Percentiles rank a stretch among this genome's conserved stretches.
phyloP scores from a whole-genome alignment of 805 yeast species.

The Ogataea haglerorum region DNA sequence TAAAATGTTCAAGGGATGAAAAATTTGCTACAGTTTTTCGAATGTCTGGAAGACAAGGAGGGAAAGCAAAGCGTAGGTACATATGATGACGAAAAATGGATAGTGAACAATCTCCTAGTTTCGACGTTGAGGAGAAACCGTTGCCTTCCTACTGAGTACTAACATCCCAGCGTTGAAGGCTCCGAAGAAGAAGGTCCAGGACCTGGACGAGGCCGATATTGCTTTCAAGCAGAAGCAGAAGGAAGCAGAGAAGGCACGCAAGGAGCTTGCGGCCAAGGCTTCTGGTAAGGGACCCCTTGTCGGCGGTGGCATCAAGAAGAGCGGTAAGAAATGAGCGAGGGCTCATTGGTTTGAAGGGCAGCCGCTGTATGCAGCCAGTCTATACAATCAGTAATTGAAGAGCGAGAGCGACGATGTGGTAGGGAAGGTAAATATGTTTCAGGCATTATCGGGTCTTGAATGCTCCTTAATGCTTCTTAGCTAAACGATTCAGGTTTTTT shows the following conservation, averaged over 20 bases:
- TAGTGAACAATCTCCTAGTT: slow-evolving; percentile 28
- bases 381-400: background rate
- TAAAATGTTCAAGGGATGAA: background rate
- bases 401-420: background rate
- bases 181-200: slow-evolving; percentile 76
- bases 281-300: slow-evolving; percentile 86
- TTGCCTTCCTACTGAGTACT: slow-evolving; percentile 26
- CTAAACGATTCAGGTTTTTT: background rate
- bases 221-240: slow-evolving; percentile 93
- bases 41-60: slow-evolving; percentile 99
- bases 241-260: slow-evolving; percentile 91
- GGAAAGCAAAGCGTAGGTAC: slow-evolving; percentile 80
- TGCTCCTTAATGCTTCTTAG: no score
- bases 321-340: slow-evolving; percentile 48
- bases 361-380: background rate
- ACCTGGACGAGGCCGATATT: slow-evolving; percentile 78
- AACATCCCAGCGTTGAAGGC: slow-evolving; percentile 53
- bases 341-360: background rate
- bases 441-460: background rate
- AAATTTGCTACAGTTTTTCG: slow-evolving; percentile 5
- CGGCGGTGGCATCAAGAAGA: slow-evolving; percentile 96
- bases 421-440: background rate
- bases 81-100: slow-evolving; percentile 23
- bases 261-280: slow-evolving; percentile 84
- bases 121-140: slow-evolving; percentile 24